phyloP scores from a whole-genome alignment of 371 early-diverging fungal genomes.

The Rhizopus delemar region DNA sequence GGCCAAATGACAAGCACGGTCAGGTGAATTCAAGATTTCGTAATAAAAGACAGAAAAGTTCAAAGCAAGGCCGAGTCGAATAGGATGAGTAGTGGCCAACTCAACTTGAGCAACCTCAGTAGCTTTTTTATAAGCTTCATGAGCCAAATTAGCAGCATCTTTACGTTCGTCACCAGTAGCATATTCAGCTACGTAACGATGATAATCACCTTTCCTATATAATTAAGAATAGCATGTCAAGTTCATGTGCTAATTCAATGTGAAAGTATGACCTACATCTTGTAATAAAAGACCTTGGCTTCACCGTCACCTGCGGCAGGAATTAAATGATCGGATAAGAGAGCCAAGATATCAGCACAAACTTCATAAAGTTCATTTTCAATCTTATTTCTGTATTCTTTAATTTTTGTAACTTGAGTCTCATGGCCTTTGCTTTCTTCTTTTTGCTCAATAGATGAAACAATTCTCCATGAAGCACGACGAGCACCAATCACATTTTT shows the following conservation, averaged over 20 bases:
- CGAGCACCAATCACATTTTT: slow-evolving; percentile 99
- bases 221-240: slow-evolving; percentile 1
- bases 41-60: slow-evolving; percentile 99
- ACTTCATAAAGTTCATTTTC: slow-evolving; percentile 93
- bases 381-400: slow-evolving; percentile 88
- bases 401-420: slow-evolving; percentile 84
- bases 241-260: background rate
- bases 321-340: slow-evolving; percentile 89
- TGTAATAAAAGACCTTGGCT: slow-evolving; percentile 98
- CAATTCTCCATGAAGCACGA: slow-evolving; percentile 99
- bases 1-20: slow-evolving; percentile 98
- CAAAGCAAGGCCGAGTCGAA: slow-evolving; percentile 98
- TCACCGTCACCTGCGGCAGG: slow-evolving; percentile 85
- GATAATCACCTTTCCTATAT: slow-evolving; percentile 97
- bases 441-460: slow-evolving; percentile 97
- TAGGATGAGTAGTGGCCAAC: slow-evolving; percentile 96
- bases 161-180: slow-evolving; percentile 81
- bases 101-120: slow-evolving; percentile 92
- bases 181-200: slow-evolving; percentile 99
- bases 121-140: slow-evolving; percentile 96
- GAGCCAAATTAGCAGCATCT: slow-evolving; percentile 84
- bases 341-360: slow-evolving; percentile 93
- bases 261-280: slow-evolving; percentile 76
- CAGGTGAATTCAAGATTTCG: slow-evolving; percentile 98
- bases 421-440: slow-evolving; percentile 91